Conservation (phyloP, 1,139 yeast species). For the Saccharomycopsis crataegensis region DNA sequence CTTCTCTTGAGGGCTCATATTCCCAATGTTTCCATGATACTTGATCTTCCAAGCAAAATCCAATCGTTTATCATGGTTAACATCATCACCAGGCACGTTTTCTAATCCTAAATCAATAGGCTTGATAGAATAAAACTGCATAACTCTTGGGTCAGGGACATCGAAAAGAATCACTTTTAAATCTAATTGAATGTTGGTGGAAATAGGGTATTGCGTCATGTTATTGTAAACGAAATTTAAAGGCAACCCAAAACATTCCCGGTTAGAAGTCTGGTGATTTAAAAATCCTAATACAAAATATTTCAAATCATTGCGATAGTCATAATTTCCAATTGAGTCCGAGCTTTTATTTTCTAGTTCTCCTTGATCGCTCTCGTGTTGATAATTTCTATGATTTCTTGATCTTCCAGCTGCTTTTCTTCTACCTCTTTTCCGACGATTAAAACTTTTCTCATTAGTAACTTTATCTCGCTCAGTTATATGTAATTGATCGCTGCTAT, state of each 20-base stretch:
- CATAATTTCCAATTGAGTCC: not conserved
- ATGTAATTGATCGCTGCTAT: too few relatives aligned
- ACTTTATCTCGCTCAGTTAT: too few relatives aligned
- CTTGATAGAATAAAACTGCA: conserved; percentile 72
- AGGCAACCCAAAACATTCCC: not conserved
- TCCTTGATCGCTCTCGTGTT: too few relatives aligned
- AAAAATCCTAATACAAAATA: conserved; percentile 16
- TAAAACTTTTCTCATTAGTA: too few relatives aligned
- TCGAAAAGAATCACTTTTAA: conserved; percentile 49
- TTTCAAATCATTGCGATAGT: not conserved
- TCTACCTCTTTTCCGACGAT: too few relatives aligned
- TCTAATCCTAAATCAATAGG: conserved; percentile 62
- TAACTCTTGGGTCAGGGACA: conserved; percentile 64
- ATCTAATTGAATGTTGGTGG: conserved; percentile 11
- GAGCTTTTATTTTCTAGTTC: not conserved
- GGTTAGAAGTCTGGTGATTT: conserved; percentile 11
- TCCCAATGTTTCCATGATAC: conserved; percentile 18
- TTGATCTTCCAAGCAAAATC: conserved; percentile 22
- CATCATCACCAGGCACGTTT: conserved; percentile 14
- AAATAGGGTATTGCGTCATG: conserved; percentile 18
- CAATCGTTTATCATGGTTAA: conserved; percentile 21
- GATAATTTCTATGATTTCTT: too few relatives aligned
- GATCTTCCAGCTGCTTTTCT: too few relatives aligned
- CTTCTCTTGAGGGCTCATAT: conserved; percentile 13
- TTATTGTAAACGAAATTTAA: conserved; percentile 17